Conservation (phyloP, 139 green algal genomes). For the Gonium pectorale region DNA sequence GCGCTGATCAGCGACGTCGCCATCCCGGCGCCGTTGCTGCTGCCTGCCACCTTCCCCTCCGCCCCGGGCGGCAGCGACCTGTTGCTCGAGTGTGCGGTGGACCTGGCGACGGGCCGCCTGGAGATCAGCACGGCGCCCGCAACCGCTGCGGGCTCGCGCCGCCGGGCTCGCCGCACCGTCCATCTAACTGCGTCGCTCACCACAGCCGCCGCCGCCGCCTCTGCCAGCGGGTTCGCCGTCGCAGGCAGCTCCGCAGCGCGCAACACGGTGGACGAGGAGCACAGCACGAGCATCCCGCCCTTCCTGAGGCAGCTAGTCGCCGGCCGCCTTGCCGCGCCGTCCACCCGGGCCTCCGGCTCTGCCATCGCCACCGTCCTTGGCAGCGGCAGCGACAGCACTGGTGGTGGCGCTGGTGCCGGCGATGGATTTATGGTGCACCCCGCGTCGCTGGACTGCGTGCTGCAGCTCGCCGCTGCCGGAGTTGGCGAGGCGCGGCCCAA, state of each 20-base stretch:
- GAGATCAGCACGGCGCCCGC: neutral
- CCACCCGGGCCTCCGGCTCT: neutral
- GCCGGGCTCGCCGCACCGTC: conserved; percentile 2
- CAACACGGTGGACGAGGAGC: too few relatives aligned
- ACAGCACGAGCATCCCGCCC: too few relatives aligned
- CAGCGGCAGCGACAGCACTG: neutral
- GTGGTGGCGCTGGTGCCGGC: neutral
- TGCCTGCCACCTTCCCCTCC: neutral
- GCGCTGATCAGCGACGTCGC: neutral
- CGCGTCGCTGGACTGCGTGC: conserved; percentile 67
- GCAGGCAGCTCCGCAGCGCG: too few relatives aligned
- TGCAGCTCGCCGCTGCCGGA: conserved; percentile 74
- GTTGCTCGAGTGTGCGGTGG: conserved; percentile 4
- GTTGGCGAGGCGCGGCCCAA: neutral
- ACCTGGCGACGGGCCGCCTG: conserved; percentile 10
- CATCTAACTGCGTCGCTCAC: conserved; percentile 23
- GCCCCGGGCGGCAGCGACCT: neutral
- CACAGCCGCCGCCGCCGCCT: neutral
- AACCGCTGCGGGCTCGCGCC: neutral
- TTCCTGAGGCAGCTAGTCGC: neutral
- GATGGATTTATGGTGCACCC: conserved; percentile 61
- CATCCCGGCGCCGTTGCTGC: conserved; percentile 45
- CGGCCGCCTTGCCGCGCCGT: neutral
- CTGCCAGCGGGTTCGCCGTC: neutral
- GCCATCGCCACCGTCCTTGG: neutral